Conservation (phyloP, 2,329 filamentous ascomycete species). For the Cercospora zeae-maydis region DNA sequence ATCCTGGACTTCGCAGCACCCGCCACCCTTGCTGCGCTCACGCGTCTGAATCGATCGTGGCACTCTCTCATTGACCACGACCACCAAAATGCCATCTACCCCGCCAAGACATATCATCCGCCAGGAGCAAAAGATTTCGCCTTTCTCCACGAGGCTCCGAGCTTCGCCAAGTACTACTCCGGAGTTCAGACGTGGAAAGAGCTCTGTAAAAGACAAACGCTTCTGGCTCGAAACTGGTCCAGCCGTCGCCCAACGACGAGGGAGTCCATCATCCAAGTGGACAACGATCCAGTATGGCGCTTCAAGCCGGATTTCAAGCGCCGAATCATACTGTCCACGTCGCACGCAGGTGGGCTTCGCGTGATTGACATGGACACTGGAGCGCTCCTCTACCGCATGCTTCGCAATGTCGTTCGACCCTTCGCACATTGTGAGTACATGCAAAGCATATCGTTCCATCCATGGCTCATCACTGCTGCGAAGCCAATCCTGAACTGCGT, state of each 20-base stretch:
- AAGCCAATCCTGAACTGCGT: background rate
- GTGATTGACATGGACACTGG: constrained; percentile 49
- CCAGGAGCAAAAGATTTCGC: constrained; percentile 33
- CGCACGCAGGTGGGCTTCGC: constrained; percentile 45
- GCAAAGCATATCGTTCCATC: no score
- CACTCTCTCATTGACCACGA: constrained; percentile 43
- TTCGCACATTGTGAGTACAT: constrained; percentile 39
- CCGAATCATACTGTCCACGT: constrained; percentile 46
- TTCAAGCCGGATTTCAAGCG: constrained; percentile 48
- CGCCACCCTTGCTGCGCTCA: constrained; percentile 38
- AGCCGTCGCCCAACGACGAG: constrained; percentile 34
- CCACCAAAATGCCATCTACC: constrained; percentile 44
- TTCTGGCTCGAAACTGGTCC: constrained; percentile 43
- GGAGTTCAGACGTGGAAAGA: constrained; percentile 44
- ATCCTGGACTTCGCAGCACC: constrained; percentile 41
- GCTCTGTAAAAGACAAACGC: constrained; percentile 42
- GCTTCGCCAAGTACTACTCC: constrained; percentile 38
- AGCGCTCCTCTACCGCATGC: constrained; percentile 38
- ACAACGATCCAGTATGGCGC: constrained; percentile 44
- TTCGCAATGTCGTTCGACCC: constrained; percentile 35
- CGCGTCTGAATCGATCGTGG: constrained; percentile 39
- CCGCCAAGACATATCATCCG: constrained; percentile 35
- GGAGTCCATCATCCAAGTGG: constrained; percentile 43
- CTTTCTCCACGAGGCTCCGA: constrained; percentile 28
- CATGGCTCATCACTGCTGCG: no score